phyloP scores from a whole-genome alignment of 306 rosid genomes.

The Arachis stenosperma region DNA sequence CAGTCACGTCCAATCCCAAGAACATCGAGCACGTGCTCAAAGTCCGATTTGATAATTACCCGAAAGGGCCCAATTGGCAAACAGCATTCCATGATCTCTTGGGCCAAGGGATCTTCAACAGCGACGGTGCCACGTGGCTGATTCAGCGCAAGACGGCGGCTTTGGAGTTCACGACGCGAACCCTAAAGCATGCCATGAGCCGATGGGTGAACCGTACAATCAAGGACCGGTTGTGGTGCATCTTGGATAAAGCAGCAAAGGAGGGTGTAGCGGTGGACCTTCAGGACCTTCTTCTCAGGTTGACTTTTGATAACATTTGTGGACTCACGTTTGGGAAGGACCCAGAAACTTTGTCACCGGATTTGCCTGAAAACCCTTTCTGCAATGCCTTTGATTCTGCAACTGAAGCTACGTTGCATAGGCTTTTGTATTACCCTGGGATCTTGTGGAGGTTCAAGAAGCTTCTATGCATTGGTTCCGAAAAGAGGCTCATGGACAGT shows the following conservation, averaged over 20 bases:
- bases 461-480: slow-evolving; percentile 55
- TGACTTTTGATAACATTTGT: slow-evolving; percentile 90
- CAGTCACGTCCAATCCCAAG: slow-evolving; percentile 72
- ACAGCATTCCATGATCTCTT: slow-evolving; percentile 86
- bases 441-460: slow-evolving; percentile 71
- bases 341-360: slow-evolving; percentile 81
- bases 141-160: slow-evolving; percentile 97
- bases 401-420: slow-evolving; percentile 77
- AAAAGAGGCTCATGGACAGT: slow-evolving; percentile 56
- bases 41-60: slow-evolving; percentile 81
- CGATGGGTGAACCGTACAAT: slow-evolving; percentile 95
- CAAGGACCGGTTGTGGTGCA: slow-evolving; percentile 74
- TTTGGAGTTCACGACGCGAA: slow-evolving; percentile 85
- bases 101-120: slow-evolving; percentile 92
- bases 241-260: slow-evolving; percentile 67
- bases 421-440: slow-evolving; percentile 71
- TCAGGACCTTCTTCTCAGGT: slow-evolving; percentile 80
- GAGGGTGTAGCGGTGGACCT: slow-evolving; percentile 63
- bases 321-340: slow-evolving; percentile 94
- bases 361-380: slow-evolving; percentile 61
- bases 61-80: slow-evolving; percentile 89
- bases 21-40: slow-evolving; percentile 85
- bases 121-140: slow-evolving; percentile 93
- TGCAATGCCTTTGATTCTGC: slow-evolving; percentile 74
- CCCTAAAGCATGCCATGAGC: slow-evolving; percentile 88